Base-by-base conservation (phyloP, 164 flowering plant genomes). In the Buxus sempervirens region DNA sequence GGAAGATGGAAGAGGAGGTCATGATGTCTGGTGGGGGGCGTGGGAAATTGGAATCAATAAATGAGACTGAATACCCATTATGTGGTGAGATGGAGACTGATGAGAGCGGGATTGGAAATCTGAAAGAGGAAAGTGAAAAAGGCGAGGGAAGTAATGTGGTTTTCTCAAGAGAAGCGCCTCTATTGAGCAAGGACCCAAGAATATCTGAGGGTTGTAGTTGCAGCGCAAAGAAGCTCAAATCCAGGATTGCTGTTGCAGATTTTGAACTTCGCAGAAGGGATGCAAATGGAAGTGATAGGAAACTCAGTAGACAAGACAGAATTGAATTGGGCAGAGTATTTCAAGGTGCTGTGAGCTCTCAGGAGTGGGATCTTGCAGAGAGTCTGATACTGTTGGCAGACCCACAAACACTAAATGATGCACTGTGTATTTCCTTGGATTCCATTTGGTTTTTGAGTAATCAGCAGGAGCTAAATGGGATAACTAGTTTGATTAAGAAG, bases 381-480 rank as follows among this genome's bases (percentile, higher is more conserved):
- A 89, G 88, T 72, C 73, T 90, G 73, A 88, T 93, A 28, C 62
- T 74, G 58, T 73, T 86, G 69, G 96, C 93, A 9, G 98, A 93
- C 79, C 88, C 90, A 5, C 96, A 84, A 54, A 85, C 91, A 21
- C 86, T 93, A 9, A 93, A 93, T 77, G 98, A 93, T 74, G 89
- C 91, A 7, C 72, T 93, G 79, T 93, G 98, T 78, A 89, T 93
- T 51, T 76, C 96, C 0, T 76, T 93, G 78, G 98, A 93, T 72
- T 90, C 96, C 15, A 82, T 90, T 21, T 93, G 98, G 98, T 93
- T 93, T 70, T 74, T 93, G 77, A 77, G 83, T 72, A 82, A 91
- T 16, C 82, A 83, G 24, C 83, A 82, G 45, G 96, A 90, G 77
- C 79, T 87, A 36, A 54, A 69, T 70, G 98, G 93, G 20, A 80